Evolutionary conservation across 805 yeast genomes (phyloP).

Genomic region (Wickerhamomyces ciferrii): DNA sequence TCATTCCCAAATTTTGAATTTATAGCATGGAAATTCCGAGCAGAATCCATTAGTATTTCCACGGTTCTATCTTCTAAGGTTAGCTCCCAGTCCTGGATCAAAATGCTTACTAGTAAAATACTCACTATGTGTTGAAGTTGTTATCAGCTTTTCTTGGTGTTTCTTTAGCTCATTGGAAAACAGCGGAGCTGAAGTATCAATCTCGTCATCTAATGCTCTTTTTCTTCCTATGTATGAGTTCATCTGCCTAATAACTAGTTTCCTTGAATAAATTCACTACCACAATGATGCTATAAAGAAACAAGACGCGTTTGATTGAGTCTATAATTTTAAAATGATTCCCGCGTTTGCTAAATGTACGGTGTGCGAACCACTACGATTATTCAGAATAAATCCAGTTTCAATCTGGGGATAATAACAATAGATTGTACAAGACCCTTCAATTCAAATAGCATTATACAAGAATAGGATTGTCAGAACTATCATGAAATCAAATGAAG

Average conservation of each 20-base stretch:
- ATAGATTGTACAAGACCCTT: too few species aligned
- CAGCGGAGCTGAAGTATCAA: not conserved
- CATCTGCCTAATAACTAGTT: not conserved
- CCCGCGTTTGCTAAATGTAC: too few species aligned
- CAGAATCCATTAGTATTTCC: constrained; percentile 5
- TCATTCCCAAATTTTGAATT: not conserved
- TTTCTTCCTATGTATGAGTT: not conserved
- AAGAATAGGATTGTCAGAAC: not conserved
- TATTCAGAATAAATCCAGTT: too few species aligned
- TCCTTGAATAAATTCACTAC: too few species aligned
- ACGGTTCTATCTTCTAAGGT: constrained; percentile 3
- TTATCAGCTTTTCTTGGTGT: constrained; percentile 4
- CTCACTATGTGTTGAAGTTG: constrained; percentile 6
- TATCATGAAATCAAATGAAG: not conserved
- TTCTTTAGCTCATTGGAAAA: constrained; percentile 1
- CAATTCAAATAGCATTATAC: too few species aligned
- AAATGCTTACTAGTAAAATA: too few species aligned
- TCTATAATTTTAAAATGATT: too few species aligned
- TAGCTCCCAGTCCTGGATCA: not conserved
- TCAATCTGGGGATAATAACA: too few species aligned
- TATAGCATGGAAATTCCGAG: not conserved
- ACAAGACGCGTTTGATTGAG: not conserved
- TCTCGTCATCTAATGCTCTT: not conserved
- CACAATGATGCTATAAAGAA: too few species aligned
- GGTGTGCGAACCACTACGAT: too few species aligned